Base-by-base conservation (phyloP, 495 filamentous ascomycete species). In the Physcia stellaris region DNA sequence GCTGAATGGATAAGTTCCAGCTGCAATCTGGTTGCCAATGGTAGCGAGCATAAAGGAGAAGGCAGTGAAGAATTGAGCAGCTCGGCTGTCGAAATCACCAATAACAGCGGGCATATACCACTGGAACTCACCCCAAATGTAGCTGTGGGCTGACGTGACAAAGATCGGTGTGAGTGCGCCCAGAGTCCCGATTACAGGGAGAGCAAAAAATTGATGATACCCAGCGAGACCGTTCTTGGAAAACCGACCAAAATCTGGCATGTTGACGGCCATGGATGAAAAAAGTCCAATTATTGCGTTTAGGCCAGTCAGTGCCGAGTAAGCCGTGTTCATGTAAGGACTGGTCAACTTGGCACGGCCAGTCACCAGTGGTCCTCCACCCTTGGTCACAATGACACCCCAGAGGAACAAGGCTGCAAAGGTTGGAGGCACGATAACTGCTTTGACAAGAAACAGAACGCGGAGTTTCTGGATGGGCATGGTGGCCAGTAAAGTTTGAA, bases 241-340 rank as follows among this genome's bases (percentile, higher is more conserved):
- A 52, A 75, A 79, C 0, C 75, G 63, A 12, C 66, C 67, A 58
- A 79, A 79, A 55, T 80, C 75, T 13, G 68, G 66, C 42, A 72
- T 72, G 55, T 73, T 70, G 13, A 61, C 57, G 21, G 62, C 63
- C 23, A 73, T 55, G 0, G 59, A 57, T 31, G 50, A 55, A 45
- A 63, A 66, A 1, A 64, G 54, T 1, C 62, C 59, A 20, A 63
- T 64, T 32, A 64, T 62, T 23, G 54, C 61, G 43, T 64, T 62
- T 11, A 64, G 46, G 11, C 61, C 59, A 10, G 61, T 64, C 40
- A 64, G 32, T 10, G 47, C 53, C 2, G 61, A 62, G 50, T 56
- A 63, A 4, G 55, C 49, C 2, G 53, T 54, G 24, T 59, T 58
- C 61, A 62, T 63, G 37, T 59, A 60, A 6, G 52, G 47, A 11